These are phyloP conservation scores for Cicer cuneatum DNA, from an alignment of 306 rosid species.

Conservation along the genomic window DNA sequence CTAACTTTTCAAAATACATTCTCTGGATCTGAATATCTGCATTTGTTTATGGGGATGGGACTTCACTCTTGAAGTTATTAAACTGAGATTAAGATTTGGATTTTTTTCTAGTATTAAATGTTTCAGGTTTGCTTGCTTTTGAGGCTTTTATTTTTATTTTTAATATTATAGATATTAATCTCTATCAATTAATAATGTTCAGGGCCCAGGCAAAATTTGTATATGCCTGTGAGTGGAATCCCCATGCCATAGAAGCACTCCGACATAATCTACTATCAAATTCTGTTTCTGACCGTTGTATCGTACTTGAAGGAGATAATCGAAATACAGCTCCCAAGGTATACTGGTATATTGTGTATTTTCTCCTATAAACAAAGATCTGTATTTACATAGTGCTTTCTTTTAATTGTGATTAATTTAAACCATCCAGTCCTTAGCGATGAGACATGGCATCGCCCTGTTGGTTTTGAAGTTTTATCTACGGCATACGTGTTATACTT, in stretches of 20 bases:
- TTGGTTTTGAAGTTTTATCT: neutral
- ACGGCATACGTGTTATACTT: constrained; percentile 3
- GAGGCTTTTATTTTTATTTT: constrained; percentile 9
- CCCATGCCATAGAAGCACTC: constrained; percentile 85
- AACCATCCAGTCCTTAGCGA: constrained; percentile 16
- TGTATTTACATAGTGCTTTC: neutral
- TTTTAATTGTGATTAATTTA: constrained; percentile 1
- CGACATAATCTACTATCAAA: constrained; percentile 68
- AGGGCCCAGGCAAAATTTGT: constrained; percentile 90
- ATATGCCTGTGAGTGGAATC: constrained; percentile 97
- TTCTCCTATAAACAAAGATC: constrained; percentile 16
- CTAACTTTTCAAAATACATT: constrained; percentile 19
- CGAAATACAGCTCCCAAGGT: constrained; percentile 82
- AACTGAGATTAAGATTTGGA: constrained; percentile 20
- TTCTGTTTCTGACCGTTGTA: constrained; percentile 72
- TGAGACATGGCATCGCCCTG: neutral
- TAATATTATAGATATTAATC: constrained; percentile 11
- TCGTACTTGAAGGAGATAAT: constrained; percentile 87
- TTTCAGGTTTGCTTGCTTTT: constrained; percentile 34
- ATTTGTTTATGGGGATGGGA: constrained; percentile 15
- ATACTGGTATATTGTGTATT: constrained; percentile 50
- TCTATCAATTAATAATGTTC: constrained; percentile 36
- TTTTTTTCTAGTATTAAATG: neutral
- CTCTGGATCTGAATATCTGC: constrained; percentile 21
- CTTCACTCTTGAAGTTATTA: constrained; percentile 14